A percentile compares a stretch with the other conserved stretches of the same genome.
Conservation (phyloP, 225 moss, liverwort and hornwort genomes). For the Pseudisothecium myosuroides region DNA sequence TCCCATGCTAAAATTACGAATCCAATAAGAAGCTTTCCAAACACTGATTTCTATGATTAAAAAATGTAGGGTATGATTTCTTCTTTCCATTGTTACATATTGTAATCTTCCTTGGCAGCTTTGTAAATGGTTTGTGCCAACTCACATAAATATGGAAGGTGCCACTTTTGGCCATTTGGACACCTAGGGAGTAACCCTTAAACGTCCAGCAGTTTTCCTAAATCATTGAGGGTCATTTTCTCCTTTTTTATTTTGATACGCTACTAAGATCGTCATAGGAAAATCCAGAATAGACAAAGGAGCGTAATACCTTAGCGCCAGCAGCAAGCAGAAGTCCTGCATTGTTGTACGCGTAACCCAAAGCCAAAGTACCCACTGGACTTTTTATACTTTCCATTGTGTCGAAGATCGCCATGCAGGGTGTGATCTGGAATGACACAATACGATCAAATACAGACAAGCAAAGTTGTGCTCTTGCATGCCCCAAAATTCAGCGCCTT, state of each 20-base stretch:
- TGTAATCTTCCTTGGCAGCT: neutral
- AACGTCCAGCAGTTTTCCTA: neutral
- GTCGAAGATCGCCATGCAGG: conserved; percentile 87
- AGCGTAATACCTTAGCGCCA: conserved; percentile 63
- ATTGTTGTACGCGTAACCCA: conserved; percentile 98
- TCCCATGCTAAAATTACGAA: neutral
- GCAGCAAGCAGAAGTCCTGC: conserved; percentile 91
- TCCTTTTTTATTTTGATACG: neutral
- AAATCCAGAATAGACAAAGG: neutral
- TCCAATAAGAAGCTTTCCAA: neutral
- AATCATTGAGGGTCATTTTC: too few species aligned
- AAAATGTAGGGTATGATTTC: neutral
- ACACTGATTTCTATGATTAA: neutral
- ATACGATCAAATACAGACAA: neutral
- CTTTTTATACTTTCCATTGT: conserved; percentile 92
- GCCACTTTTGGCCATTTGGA: neutral
- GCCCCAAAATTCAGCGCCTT: neutral
- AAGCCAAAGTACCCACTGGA: conserved; percentile 85
- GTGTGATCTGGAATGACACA: conserved; percentile 66
- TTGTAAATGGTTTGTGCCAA: neutral
- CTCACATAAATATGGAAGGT: neutral
- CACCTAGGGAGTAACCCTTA: neutral
- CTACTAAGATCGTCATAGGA: neutral
- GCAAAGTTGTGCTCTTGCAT: neutral
- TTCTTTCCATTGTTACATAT: neutral